Conservation (phyloP, 2,329 filamentous ascomycete genomes). For the Phialophora tarda region DNA sequence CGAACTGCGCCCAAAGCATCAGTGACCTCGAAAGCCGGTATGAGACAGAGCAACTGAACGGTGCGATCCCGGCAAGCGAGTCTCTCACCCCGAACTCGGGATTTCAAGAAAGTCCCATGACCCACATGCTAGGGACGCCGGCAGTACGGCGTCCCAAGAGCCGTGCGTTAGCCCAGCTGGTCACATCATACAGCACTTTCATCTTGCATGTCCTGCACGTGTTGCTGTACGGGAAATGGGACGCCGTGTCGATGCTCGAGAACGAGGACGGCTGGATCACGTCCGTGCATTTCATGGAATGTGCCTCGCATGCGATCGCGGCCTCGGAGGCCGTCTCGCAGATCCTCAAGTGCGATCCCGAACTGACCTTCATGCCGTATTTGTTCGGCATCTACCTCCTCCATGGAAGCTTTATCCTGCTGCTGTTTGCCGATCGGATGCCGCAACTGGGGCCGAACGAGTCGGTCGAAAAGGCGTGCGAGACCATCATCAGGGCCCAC, state of each 20-base stretch:
- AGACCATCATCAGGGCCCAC: conserved; percentile 57
- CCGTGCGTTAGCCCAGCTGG: conserved; percentile 46
- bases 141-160: conserved; percentile 32
- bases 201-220: conserved; percentile 58
- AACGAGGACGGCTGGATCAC: conserved; percentile 56
- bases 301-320: conserved; percentile 53
- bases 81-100: conserved; percentile 43
- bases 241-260: conserved; percentile 57
- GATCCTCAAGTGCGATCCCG: conserved; percentile 56
- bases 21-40: conserved; percentile 49
- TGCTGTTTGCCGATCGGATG: conserved; percentile 58
- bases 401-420: conserved; percentile 57
- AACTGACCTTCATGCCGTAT: conserved; percentile 60
- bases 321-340: conserved; percentile 54
- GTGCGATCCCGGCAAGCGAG: conserved; percentile 15
- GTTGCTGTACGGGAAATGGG: conserved; percentile 57
- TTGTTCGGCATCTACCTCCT: conserved; percentile 60
- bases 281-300: conserved; percentile 52
- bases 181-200: conserved; percentile 55
- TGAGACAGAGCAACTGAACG: conserved; percentile 39
- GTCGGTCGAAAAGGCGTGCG: conserved; percentile 54
- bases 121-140: conserved; percentile 21
- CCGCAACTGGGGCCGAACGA: conserved; percentile 37
- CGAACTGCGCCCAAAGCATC: conserved; percentile 41
- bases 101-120: conserved; percentile 35